Evolutionary conservation across 306 rosid genomes (phyloP), one percentile per base, ranked within the genome.

Genomic region (Vicia faba): DNA sequence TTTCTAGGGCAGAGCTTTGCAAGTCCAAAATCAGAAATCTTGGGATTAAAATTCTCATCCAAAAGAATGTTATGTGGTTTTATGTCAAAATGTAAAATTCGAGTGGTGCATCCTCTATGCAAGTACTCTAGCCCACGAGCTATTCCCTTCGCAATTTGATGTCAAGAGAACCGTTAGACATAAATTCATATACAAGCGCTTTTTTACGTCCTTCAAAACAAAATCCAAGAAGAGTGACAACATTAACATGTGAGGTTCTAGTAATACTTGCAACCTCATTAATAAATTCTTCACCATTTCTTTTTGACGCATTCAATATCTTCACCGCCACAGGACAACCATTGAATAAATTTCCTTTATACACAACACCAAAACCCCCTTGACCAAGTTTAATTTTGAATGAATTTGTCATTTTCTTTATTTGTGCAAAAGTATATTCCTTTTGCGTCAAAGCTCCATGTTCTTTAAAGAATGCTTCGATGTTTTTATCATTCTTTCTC

Each of bases 1-100:
- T 31, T 57, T 13, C n/a, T 57, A 5, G 2, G 40, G 5, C 20
- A 14, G 0, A 57, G 12, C 7, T 57, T 57, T 31, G 63, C 63
- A 57, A 57, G 43, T 4, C 63, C 63, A 9, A 57, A 57, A 57
- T 57, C 63, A 3, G 43, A 57, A 28, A 57, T 31, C 16, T 57
- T 57, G 14, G 63, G 63, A 2, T 12, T 31, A 7, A 57, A 57
- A 4, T 31, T 57, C 0, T 57, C 43, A 14, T 57, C 63, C 11
- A 57, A 57, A 31, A 57, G 63, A 31, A 56, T 56, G 18, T 56
- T 56, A 56, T 56, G 61, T 0, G 61, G 61, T 28, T 56, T 56
- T 12, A 56, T 57, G 43, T 57, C 63, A 31, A 57, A 57, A 31
- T 57, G 43, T 31, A 57, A 14, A 57, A 57, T 57, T 14, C 63